Percentiles rank a stretch among this genome's conserved stretches.
These are phyloP conservation scores for Delitschia confertaspora DNA, from an alignment of 495 filamentous ascomycete species.

Conservation along the genomic window DNA sequence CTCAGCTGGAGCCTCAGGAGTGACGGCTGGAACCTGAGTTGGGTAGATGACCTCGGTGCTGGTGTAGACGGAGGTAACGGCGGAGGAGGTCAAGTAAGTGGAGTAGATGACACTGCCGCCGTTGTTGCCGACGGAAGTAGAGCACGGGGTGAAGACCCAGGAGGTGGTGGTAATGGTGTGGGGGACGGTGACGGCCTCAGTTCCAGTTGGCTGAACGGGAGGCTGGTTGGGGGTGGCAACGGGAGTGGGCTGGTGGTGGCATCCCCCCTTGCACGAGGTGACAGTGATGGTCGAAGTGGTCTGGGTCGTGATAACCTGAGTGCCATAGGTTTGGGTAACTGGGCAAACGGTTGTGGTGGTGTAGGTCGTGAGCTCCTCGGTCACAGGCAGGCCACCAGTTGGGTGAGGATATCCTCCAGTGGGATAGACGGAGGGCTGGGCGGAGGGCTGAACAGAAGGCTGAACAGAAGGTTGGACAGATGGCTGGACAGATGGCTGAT, in stretches of 20 bases:
- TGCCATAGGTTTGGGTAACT: conserved; percentile 23
- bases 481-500: too few relatives aligned
- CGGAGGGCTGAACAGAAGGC: too few relatives aligned
- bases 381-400: too few relatives aligned
- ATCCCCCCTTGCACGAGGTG: conserved; percentile 29
- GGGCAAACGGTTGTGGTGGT: conserved; percentile 29
- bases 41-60: conserved; percentile 8
- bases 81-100: conserved; percentile 31
- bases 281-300: conserved; percentile 27
- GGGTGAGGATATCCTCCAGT: too few relatives aligned
- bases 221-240: conserved; percentile 1
- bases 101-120: conserved; percentile 30
- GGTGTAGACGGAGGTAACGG: conserved; percentile 22
- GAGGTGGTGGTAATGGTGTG: conserved; percentile 25
- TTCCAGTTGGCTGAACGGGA: too few relatives aligned
- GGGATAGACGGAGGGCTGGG: too few relatives aligned
- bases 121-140: conserved; percentile 29
- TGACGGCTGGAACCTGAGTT: background rate
- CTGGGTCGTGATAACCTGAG: conserved; percentile 18
- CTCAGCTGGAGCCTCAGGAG: background rate
- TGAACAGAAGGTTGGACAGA: too few relatives aligned
- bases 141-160: conserved; percentile 33
- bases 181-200: conserved; percentile 5
- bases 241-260: conserved; percentile 16
- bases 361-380: conserved; percentile 28